These are phyloP conservation scores for Aspergillus sp. DNA, from an alignment of 2,329 filamentous ascomycete genomes.

Conservation along the genomic window DNA sequence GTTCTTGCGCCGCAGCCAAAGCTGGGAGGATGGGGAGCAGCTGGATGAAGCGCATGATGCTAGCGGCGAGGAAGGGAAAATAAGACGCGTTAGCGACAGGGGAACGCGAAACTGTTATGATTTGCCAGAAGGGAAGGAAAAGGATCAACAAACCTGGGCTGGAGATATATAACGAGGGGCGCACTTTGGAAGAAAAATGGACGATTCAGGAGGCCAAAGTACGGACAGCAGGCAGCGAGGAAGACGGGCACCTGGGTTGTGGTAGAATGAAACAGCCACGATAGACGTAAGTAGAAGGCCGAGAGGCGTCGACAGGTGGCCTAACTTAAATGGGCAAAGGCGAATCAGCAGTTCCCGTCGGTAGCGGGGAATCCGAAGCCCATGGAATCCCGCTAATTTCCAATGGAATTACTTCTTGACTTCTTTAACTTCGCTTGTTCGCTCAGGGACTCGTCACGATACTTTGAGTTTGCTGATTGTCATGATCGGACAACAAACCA, in stretches of 20 bases:
- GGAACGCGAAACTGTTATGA: conserved; percentile 2
- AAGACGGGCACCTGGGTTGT: conserved; percentile 21
- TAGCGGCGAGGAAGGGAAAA: conserved; percentile 10
- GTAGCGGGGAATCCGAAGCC: conserved; percentile 15
- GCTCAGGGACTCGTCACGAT: too few species aligned
- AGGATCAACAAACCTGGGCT: conserved; percentile 19
- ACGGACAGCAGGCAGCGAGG: conserved; percentile 26
- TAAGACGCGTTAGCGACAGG: conserved; percentile 19
- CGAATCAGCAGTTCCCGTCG: conserved; percentile 4
- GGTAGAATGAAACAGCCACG: conserved; percentile 23
- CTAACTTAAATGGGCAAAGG: conserved; percentile 23
- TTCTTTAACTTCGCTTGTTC: neutral
- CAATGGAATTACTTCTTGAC: neutral
- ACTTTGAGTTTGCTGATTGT: too few species aligned
- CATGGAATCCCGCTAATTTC: neutral
- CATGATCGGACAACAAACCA: too few species aligned
- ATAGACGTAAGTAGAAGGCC: conserved; percentile 16
- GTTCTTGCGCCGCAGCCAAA: conserved; percentile 58
- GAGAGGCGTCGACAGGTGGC: conserved; percentile 27
- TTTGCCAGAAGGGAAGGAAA: conserved; percentile 3
- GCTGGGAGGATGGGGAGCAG: conserved; percentile 49
- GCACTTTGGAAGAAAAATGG: conserved; percentile 19
- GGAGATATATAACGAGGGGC: conserved; percentile 11
- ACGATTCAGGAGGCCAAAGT: conserved; percentile 19
- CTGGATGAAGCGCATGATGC: conserved; percentile 54